Percentiles rank a stretch among this genome's conserved stretches.
Evolutionary conservation across 352 stramenopile genomes (phyloP).

Genomic region (Phytophthora sojae): DNA sequence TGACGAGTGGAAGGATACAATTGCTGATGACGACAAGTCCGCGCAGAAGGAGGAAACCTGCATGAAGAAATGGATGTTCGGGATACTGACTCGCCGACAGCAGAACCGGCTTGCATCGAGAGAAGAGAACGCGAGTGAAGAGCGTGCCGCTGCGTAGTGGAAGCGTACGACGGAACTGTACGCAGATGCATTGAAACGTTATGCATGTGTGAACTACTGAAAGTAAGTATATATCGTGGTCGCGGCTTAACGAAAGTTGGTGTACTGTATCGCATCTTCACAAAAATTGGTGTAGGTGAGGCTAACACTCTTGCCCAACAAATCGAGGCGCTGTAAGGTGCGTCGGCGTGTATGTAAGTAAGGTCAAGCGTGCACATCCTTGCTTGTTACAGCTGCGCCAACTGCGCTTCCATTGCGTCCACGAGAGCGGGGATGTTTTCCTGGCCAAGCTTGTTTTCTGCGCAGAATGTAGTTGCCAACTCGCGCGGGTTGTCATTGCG

Average conservation of each 20-base stretch:
- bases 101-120: conserved; percentile 43
- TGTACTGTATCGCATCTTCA: conserved; percentile 3
- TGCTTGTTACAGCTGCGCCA: conserved; percentile 42
- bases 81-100: conserved; percentile 40
- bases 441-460: conserved; percentile 55
- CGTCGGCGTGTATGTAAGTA: conserved; percentile 6
- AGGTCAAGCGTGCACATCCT: not conserved
- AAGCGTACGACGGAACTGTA: conserved; percentile 1
- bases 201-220: conserved; percentile 26
- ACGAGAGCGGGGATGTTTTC: conserved; percentile 69
- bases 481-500: conserved; percentile 57
- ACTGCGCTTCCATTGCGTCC: conserved; percentile 60
- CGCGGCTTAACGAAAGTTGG: conserved; percentile 4
- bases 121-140: conserved; percentile 38
- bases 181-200: conserved; percentile 5
- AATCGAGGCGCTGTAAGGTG: conserved; percentile 3
- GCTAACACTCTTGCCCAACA: conserved; percentile 1
- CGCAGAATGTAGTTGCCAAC: conserved; percentile 65
- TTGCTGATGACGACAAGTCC: conserved; percentile 16
- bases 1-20: conserved; percentile 30
- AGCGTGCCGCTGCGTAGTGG: conserved; percentile 18
- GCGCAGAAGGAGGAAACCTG: conserved; percentile 12
- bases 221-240: conserved; percentile 24
- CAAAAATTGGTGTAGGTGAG: conserved; percentile 7
- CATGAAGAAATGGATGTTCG: conserved; percentile 43